Percentiles rank a stretch among this genome's conserved stretches.
phyloP scores from a whole-genome alignment of 2,329 filamentous ascomycete species.

The Phoma sp. region DNA sequence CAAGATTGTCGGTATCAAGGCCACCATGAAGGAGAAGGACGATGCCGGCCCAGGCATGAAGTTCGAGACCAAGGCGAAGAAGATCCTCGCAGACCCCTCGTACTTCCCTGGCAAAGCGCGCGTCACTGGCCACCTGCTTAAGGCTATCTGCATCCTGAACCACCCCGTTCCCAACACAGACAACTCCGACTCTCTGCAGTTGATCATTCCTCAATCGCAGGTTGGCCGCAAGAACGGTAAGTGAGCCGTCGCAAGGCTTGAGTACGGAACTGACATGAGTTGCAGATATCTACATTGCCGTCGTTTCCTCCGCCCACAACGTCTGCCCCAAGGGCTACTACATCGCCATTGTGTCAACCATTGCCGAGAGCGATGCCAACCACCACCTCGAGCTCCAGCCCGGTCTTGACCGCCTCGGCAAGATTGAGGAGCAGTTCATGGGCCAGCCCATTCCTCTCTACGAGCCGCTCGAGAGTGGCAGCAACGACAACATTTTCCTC shows the following conservation, averaged over 20 bases:
- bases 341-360: slow-evolving; percentile 97
- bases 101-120: slow-evolving; percentile 93
- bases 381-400: slow-evolving; percentile 94
- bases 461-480: slow-evolving; percentile 83
- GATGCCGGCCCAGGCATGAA: slow-evolving; percentile 79
- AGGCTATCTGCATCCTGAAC: slow-evolving; percentile 96
- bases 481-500: slow-evolving; percentile 91
- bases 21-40: slow-evolving; percentile 89
- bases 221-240: slow-evolving; percentile 94
- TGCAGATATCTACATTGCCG: slow-evolving; percentile 92
- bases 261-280: slow-evolving; percentile 13
- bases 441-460: slow-evolving; percentile 91
- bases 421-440: slow-evolving; percentile 98
- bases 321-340: slow-evolving; percentile 99
- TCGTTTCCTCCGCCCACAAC: slow-evolving; percentile 94
- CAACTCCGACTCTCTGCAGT: slow-evolving; percentile 85
- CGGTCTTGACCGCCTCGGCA: slow-evolving; percentile 88
- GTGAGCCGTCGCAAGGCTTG: slow-evolving; percentile 32
- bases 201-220: slow-evolving; percentile 98
- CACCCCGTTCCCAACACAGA: slow-evolving; percentile 91
- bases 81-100: slow-evolving; percentile 93
- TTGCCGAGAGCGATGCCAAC: slow-evolving; percentile 89
- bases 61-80: slow-evolving; percentile 94
- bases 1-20: slow-evolving; percentile 95
- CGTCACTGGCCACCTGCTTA: slow-evolving; percentile 87